These are phyloP conservation scores for Blastocystis hominis DNA, from an alignment of 352 stramenopile species.

Conservation along the genomic window DNA sequence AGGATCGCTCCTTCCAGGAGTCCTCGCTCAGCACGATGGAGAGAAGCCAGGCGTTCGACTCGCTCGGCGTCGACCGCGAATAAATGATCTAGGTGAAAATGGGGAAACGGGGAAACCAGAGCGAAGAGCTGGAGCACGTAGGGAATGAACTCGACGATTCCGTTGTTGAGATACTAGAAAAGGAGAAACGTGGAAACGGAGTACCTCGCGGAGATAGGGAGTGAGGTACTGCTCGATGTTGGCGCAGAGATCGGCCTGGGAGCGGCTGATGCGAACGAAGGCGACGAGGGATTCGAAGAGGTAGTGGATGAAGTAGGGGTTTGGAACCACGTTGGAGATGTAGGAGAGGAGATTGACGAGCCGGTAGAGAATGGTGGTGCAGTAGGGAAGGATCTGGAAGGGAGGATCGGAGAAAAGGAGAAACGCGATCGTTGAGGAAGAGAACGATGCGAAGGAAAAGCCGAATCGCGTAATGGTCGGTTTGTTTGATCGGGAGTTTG, in stretches of 20 bases:
- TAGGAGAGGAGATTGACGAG: background rate
- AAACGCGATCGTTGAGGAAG: conserved; percentile 25
- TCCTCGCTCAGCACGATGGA: background rate
- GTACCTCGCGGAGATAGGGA: conserved; percentile 28
- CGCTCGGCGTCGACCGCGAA: background rate
- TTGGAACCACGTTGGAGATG: background rate
- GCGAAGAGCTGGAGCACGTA: conserved; percentile 48
- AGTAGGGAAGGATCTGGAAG: conserved; percentile 26
- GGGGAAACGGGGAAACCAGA: background rate
- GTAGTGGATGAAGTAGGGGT: conserved; percentile 46
- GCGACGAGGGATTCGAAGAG: conserved; percentile 48
- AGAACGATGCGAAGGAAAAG: conserved; percentile 29
- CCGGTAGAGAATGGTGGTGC: background rate
- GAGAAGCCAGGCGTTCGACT: background rate
- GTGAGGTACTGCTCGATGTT: conserved; percentile 37
- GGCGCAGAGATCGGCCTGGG: background rate
- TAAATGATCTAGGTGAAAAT: background rate
- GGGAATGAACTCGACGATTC: conserved; percentile 46
- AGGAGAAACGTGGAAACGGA: background rate
- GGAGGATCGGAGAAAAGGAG: background rate
- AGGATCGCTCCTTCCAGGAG: background rate
- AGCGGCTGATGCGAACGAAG: conserved; percentile 35
- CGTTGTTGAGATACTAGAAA: conserved; percentile 17
- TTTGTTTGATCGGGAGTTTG: background rate
- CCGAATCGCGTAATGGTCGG: conserved; percentile 40